phyloP scores from a whole-genome alignment of 306 rosid genomes.

The Prosopis cineraria region DNA sequence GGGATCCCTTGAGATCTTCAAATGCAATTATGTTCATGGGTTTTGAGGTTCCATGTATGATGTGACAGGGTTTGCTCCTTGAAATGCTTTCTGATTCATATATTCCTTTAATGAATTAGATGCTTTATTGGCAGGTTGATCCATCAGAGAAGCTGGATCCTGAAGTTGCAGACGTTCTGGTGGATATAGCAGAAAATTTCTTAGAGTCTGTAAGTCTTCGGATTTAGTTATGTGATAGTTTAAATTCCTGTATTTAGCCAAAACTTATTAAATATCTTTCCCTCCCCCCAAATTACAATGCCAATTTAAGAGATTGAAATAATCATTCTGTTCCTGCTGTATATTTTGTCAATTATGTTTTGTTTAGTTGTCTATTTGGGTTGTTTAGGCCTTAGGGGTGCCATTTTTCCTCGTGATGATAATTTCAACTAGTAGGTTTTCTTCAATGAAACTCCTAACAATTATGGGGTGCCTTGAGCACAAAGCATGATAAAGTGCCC shows the following conservation, averaged over 20 bases:
- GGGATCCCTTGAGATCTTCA: not conserved
- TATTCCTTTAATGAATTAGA: slow-evolving; percentile 21
- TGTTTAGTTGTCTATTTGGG: not conserved
- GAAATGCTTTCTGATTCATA: not conserved
- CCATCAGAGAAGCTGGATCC: slow-evolving; percentile 84
- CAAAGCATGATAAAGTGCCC: not conserved
- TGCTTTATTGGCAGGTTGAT: slow-evolving; percentile 68
- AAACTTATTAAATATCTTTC: not conserved
- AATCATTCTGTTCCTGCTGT: not conserved
- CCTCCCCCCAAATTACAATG: not conserved
- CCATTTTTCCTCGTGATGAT: not conserved
- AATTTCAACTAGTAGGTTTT: not conserved
- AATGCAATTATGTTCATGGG: slow-evolving; percentile 2
- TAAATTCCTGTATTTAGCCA: slow-evolving; percentile 4
- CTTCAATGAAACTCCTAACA: not conserved
- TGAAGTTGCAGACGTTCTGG: slow-evolving; percentile 88
- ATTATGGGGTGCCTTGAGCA: too few species aligned
- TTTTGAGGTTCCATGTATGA: slow-evolving; percentile 11
- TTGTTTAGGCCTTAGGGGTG: not conserved
- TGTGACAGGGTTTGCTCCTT: slow-evolving; percentile 14
- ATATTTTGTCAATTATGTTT: not conserved
- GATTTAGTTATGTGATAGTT: slow-evolving; percentile 6
- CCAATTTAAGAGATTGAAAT: not conserved
- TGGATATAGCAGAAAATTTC: slow-evolving; percentile 89
- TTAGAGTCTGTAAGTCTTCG: slow-evolving; percentile 84